Evolutionary conservation across 1,139 yeast genomes (phyloP).

Genomic region (Hansenula lynferdii): DNA sequence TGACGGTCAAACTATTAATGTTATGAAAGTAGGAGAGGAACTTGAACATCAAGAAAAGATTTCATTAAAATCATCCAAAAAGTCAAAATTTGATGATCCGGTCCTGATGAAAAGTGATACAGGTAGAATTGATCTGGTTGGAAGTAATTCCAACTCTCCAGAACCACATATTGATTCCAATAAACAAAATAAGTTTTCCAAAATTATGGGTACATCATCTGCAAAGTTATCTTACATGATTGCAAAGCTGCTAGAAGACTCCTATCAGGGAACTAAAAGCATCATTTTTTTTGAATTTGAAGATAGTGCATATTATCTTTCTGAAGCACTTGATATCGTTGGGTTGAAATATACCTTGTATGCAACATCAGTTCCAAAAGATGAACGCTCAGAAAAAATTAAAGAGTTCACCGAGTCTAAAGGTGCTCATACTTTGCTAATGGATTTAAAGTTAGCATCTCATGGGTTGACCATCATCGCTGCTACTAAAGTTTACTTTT

Average conservation of each 20-base stretch:
- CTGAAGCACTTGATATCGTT: conserved; percentile 57
- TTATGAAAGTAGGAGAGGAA: conserved; percentile 12
- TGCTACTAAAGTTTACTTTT: conserved; percentile 64
- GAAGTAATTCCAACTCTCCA: conserved; percentile 1
- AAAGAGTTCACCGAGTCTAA: conserved; percentile 43
- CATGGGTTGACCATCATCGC: conserved; percentile 67
- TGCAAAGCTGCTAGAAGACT: conserved; percentile 48
- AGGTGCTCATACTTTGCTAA: conserved; percentile 50
- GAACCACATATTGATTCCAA: neutral
- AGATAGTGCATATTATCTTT: conserved; percentile 62
- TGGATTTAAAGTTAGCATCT: conserved; percentile 66
- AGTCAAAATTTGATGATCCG: conserved; percentile 4
- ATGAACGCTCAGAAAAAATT: conserved; percentile 48
- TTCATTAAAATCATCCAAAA: conserved; percentile 12
- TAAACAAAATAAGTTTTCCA: conserved; percentile 18
- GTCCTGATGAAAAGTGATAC: neutral
- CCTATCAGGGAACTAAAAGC: conserved; percentile 41
- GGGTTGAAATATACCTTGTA: conserved; percentile 60
- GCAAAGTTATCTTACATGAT: conserved; percentile 57
- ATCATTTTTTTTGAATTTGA: conserved; percentile 68
- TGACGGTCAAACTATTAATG: conserved; percentile 19
- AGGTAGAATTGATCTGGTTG: neutral
- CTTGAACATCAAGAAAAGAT: conserved; percentile 13
- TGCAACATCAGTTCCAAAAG: conserved; percentile 51
- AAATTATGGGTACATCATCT: conserved; percentile 53